Base-by-base conservation (phyloP, 78 protist genomes). In the Dictyostelium intermedium region DNA sequence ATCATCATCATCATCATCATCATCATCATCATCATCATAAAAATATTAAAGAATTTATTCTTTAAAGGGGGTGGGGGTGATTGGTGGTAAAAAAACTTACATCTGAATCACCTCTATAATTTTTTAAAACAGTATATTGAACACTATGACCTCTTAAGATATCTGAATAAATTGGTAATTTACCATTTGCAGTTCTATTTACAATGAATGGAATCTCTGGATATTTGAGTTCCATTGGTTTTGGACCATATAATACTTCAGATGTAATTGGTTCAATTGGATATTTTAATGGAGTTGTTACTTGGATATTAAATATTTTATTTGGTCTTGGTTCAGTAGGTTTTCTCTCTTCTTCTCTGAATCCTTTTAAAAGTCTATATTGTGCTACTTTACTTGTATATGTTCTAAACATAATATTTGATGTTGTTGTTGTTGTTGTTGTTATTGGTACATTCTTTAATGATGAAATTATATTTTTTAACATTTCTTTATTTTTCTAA, bases 121-220 rank as follows among this genome's bases (percentile, higher is more conserved):
- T 74, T 72, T 82, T 72, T 32, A 85, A 34, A 37, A 85, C 18
- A 13, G 92, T 85, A 70, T 85, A 56, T 74, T 47, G 23, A 53
- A 14, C 23, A 27, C 35, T 85, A 3, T 56, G 27, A 37, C 83
- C n/a, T 56, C 92, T 50, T n/a, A 85, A 27, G 14, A 47, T 14
- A 13, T 85, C 92, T 53, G 84, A 16, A 66, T 85, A 85, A 34
- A 85, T 66, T 23, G 84, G 84, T 37, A 85, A 37, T 56, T 37
- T 45, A 76, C 83, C 92, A n/a, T 30, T 47, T 41, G n/a, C n/a
- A 53, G 92, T 85, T 85, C 92, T 73, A 10, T 85, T 69, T 47
- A 85, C 78, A 80, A 45, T 53, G 83, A 85, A 85, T 76, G 92
- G 92, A 7, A 85, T n/a, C 11, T 74, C 20, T 85, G 92, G 84